Percentiles rank a stretch among this genome's conserved stretches.
Conservation (phyloP, 371 early-diverging fungal species). For the Actinomucor elegans region DNA sequence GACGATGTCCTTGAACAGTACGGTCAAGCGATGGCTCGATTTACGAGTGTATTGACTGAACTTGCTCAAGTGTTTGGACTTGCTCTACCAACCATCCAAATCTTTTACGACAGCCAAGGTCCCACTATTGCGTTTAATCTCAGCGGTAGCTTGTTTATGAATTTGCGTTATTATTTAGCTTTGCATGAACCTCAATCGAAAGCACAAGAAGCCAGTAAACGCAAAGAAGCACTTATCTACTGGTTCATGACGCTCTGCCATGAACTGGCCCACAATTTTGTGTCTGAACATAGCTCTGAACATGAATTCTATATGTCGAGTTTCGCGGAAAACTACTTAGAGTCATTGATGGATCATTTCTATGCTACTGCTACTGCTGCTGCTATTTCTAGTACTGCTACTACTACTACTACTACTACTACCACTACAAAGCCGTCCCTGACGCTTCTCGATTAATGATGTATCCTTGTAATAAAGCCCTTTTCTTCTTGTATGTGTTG, state of each 20-base stretch:
- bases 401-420: neutral
- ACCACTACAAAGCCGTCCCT: neutral
- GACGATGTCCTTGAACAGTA: constrained; percentile 47
- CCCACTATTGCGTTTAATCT: constrained; percentile 83
- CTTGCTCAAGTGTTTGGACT: constrained; percentile 73
- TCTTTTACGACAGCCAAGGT: constrained; percentile 75
- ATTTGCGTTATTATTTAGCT: constrained; percentile 73
- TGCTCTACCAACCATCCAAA: constrained; percentile 55
- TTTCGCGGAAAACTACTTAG: constrained; percentile 77
- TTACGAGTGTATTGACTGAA: constrained; percentile 53
- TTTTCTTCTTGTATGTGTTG: neutral
- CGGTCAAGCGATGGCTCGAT: constrained; percentile 45
- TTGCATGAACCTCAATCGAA: constrained; percentile 50
- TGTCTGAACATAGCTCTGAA: constrained; percentile 48
- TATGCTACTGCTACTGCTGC: neutral
- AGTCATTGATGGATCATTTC: constrained; percentile 34
- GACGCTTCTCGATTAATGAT: neutral
- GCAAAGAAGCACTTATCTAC: constrained; percentile 64
- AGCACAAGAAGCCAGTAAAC: constrained; percentile 24
- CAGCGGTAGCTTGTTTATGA: constrained; percentile 81
- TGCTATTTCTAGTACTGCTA: neutral
- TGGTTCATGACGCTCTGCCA: constrained; percentile 92
- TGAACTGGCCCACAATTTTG: constrained; percentile 89
- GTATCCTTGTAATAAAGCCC: neutral
- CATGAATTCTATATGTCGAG: constrained; percentile 77